These are phyloP conservation scores for Pigoraptor vietnamica DNA, from an alignment of 78 protist species.

Conservation along the genomic window DNA sequence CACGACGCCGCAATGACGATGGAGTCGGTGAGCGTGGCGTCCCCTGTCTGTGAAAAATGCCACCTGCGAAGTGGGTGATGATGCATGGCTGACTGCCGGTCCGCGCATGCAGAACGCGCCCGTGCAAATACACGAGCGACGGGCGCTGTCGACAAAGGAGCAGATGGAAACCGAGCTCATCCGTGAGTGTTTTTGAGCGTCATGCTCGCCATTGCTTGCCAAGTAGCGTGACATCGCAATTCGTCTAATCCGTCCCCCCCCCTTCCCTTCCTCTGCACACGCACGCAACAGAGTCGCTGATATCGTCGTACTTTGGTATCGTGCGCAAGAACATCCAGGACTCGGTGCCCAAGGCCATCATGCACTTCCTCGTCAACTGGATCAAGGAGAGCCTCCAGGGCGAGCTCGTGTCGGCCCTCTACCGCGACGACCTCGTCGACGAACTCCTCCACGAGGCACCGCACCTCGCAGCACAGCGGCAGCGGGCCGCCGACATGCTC, in stretches of 20 bases:
- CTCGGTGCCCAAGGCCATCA: conserved; percentile 88
- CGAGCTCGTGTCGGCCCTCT: conserved; percentile 68
- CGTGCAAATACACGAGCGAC: neutral
- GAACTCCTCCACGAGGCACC: neutral
- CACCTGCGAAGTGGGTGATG: no score
- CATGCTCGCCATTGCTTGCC: no score
- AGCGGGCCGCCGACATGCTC: neutral
- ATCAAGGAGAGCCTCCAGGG: conserved; percentile 65
- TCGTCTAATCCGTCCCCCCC: neutral
- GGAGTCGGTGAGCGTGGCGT: neutral
- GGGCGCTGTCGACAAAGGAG: neutral
- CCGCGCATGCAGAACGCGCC: neutral
- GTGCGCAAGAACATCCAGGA: conserved; percentile 2
- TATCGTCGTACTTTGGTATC: conserved; percentile 17
- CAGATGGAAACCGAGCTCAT: conserved; percentile 9
- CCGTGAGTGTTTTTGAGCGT: neutral
- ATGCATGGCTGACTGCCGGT: no score
- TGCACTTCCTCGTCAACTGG: conserved; percentile 86
- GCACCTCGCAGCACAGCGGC: neutral
- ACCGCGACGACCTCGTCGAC: conserved; percentile 24
- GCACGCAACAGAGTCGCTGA: neutral
- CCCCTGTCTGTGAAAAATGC: no score
- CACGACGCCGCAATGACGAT: neutral
- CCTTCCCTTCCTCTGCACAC: no score
- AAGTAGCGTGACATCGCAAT: no score